These are phyloP conservation scores for Nigrospora osmanthi DNA, from an alignment of 2,329 filamentous ascomycete genomes.

Conservation along the genomic window DNA sequence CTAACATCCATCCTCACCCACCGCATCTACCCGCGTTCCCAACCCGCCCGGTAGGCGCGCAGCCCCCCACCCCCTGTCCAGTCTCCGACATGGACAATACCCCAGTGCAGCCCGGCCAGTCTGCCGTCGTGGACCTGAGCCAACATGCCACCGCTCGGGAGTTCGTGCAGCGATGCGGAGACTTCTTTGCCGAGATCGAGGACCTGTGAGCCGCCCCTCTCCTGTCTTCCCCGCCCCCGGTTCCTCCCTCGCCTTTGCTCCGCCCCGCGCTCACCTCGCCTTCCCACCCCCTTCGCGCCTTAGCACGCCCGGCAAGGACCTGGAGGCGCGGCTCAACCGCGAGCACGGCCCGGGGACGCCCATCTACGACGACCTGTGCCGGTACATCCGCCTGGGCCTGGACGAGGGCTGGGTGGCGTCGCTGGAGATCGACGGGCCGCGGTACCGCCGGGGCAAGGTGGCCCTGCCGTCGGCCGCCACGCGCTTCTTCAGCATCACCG, in stretches of 20 bases:
- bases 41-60: too few species aligned
- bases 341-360: conserved; percentile 33
- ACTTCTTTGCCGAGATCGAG: conserved; percentile 21
- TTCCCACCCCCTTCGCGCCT: too few species aligned
- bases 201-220: conserved; percentile 16
- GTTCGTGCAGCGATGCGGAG: conserved; percentile 17
- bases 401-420: conserved; percentile 36
- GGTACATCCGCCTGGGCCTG: conserved; percentile 28
- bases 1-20: too few species aligned
- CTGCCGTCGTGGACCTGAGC: conserved; percentile 13
- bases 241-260: not conserved
- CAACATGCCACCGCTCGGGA: conserved; percentile 19
- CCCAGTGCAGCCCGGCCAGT: conserved; percentile 5
- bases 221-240: not conserved
- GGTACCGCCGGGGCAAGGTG: conserved; percentile 39
- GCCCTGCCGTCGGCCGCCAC: conserved; percentile 34
- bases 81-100: conserved; percentile 10
- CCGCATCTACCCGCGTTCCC: too few species aligned
- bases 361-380: conserved; percentile 33
- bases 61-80: too few species aligned
- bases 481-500: conserved; percentile 46
- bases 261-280: not conserved
- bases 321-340: conserved; percentile 33
- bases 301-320: conserved; percentile 34
- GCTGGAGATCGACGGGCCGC: conserved; percentile 32